A percentile compares a stretch with the other conserved stretches of the same genome.
Evolutionary conservation across 441 rosid genomes (phyloP).

Genomic region (Francoa sonchifolia): DNA sequence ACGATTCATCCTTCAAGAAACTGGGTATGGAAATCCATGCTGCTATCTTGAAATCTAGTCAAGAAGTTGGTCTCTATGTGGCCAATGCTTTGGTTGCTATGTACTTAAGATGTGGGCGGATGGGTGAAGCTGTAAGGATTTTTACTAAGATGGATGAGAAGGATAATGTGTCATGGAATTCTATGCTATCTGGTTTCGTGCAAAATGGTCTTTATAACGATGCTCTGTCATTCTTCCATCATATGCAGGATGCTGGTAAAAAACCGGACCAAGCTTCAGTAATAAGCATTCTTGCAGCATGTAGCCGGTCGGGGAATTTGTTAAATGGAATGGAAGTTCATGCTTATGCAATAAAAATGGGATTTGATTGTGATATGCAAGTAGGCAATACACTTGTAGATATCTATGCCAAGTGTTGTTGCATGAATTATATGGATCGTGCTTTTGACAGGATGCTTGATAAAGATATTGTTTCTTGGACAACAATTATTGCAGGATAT

Average conservation of each 20-base stretch:
- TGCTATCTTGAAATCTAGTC: slow-evolving; percentile 38
- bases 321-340: slow-evolving; percentile 74
- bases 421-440: slow-evolving; percentile 35
- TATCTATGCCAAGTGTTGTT: slow-evolving; percentile 65
- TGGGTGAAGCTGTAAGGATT: slow-evolving; percentile 28
- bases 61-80: slow-evolving; percentile 24
- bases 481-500: slow-evolving; percentile 60
- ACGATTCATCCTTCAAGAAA: slow-evolving; percentile 31
- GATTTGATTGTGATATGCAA: slow-evolving; percentile 37
- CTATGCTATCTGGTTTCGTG: slow-evolving; percentile 55
- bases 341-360: slow-evolving; percentile 54
- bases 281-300: slow-evolving; percentile 37
- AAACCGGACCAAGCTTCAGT: slow-evolving; percentile 49
- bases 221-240: slow-evolving; percentile 36
- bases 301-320: slow-evolving; percentile 46
- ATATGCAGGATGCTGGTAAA: slow-evolving; percentile 35
- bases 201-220: slow-evolving; percentile 44
- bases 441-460: slow-evolving; percentile 37
- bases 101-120: slow-evolving; percentile 48
- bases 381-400: slow-evolving; percentile 65
- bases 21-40: slow-evolving; percentile 68
- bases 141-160: slow-evolving; percentile 31
- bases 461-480: slow-evolving; percentile 75
- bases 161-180: slow-evolving; percentile 63
- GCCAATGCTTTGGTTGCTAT: slow-evolving; percentile 66